Conservation (phyloP, 2,329 filamentous ascomycete genomes). For the Xylaria sp. region DNA sequence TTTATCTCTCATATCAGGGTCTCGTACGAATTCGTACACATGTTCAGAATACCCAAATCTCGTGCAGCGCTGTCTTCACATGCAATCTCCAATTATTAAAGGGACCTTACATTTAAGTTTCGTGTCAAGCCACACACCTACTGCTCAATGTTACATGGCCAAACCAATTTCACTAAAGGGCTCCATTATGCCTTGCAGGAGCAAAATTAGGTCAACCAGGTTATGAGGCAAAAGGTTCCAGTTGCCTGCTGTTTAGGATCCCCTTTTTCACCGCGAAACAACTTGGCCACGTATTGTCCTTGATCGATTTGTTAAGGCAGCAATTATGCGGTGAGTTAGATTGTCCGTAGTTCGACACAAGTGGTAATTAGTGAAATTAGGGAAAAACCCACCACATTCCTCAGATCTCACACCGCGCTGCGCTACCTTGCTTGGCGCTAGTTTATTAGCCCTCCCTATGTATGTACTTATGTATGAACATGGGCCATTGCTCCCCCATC, state of each 20-base stretch:
- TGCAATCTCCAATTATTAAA: slow-evolving; percentile 10
- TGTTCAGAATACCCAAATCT: neutral
- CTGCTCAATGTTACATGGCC: neutral
- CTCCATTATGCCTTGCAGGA: neutral
- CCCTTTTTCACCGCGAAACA: neutral
- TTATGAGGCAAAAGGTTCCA: neutral
- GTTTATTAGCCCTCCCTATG: neutral
- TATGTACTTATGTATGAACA: neutral
- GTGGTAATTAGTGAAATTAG: slow-evolving; percentile 14
- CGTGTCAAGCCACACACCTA: slow-evolving; percentile 7
- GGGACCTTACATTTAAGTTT: slow-evolving; percentile 2
- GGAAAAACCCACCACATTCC: slow-evolving; percentile 7
- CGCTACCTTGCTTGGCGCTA: slow-evolving; percentile 4
- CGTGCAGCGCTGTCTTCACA: neutral
- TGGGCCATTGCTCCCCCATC: slow-evolving; percentile 3
- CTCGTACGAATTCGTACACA: slow-evolving; percentile 4
- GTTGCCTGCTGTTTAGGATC: neutral
- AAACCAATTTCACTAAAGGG: slow-evolving; percentile 2
- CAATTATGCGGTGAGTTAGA: slow-evolving; percentile 15
- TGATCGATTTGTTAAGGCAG: slow-evolving; percentile 3
- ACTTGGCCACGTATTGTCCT: slow-evolving; percentile 10
- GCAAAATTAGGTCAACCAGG: neutral
- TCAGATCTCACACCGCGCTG: slow-evolving; percentile 5
- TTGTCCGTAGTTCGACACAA: neutral
- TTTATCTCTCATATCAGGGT: slow-evolving; percentile 15